Evolutionary conservation across 345 rosid genomes (phyloP), one percentile per base, ranked within the genome.

Genomic region (Camelina laxa): DNA sequence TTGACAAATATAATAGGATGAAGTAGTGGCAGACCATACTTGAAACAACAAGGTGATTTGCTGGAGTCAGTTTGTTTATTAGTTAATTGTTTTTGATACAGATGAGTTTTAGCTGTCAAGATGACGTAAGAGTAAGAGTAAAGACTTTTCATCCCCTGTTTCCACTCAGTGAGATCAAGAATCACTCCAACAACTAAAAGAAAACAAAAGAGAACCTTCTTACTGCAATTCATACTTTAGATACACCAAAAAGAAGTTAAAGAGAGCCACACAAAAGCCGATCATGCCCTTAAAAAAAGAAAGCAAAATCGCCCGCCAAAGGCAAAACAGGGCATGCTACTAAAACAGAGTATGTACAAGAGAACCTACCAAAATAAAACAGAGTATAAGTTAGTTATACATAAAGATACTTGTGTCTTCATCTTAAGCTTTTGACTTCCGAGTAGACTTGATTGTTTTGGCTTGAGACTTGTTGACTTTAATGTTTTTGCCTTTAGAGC

Each of bases 401-500:
- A 65, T 17, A 21, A 36, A 36, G n/a, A n/a, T 24, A 54, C 17
- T 33, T 44, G 44, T 30, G 31, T 31, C 53, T 22, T 50, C 61
- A 35, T 50, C 69, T 73, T 63, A 84, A 53, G 59, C 30, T 75
- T 86, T n/a, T 19, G 60, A 67, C 84, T 83, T 90, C 7, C 79
- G 80, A 45, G 55, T 39, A 21, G 56, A 67, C 21, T 20, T 59
- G 20, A 73, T 75, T 62, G 85, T 54, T 82, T 82, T 79, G 11
- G 60, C 74, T 39, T 15, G 55, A 12, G 76, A 20, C 48, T 84
- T 85, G 65, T 69, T 83, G n/a, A 63, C 19, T 79, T 85, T 86
- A 3, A 65, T 30, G 64, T 77, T 83, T 82, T 88, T 90, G 56
- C 89, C 87, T 78, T 84, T 90, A 9, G 83, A 72, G 73, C 69